Evolutionary conservation across 257 asterid species (phyloP).

Genomic region (Forsythia suspensa): DNA sequence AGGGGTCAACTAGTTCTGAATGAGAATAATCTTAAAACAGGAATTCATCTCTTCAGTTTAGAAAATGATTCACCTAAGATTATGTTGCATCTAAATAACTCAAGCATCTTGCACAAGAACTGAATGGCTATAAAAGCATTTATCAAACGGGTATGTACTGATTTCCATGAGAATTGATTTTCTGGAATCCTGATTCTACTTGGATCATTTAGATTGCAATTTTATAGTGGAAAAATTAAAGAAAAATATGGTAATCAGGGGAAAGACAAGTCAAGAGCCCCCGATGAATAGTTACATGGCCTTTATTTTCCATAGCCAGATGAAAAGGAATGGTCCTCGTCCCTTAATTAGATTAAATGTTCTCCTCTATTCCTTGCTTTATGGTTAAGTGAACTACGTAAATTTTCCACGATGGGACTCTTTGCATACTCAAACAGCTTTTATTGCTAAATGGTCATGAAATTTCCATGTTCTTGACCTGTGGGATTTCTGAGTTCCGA

Average conservation of each 20-base stretch:
- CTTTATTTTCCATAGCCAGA: background rate
- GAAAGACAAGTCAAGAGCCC: background rate
- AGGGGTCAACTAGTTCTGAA: no score
- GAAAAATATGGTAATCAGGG: background rate
- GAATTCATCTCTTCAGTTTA: background rate
- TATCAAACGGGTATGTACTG: no score
- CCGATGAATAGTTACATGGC: background rate
- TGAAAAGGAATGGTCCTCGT: background rate
- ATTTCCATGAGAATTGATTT: no score
- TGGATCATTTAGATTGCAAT: no score
- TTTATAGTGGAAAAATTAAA: no score
- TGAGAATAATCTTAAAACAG: no score
- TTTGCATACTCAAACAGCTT: background rate
- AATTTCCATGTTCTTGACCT: background rate
- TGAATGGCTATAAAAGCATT: no score
- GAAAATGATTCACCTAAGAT: background rate
- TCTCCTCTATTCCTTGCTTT: no score
- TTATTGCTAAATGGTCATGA: background rate
- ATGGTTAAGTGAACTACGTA: no score
- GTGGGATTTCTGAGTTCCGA: background rate
- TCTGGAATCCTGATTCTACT: no score
- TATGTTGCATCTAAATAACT: background rate
- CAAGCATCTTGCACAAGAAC: no score
- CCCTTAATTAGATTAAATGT: background rate
- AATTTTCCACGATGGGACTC: no score